Conservation (phyloP, 257 asterid genomes). For the Anisodus tanguticus region DNA sequence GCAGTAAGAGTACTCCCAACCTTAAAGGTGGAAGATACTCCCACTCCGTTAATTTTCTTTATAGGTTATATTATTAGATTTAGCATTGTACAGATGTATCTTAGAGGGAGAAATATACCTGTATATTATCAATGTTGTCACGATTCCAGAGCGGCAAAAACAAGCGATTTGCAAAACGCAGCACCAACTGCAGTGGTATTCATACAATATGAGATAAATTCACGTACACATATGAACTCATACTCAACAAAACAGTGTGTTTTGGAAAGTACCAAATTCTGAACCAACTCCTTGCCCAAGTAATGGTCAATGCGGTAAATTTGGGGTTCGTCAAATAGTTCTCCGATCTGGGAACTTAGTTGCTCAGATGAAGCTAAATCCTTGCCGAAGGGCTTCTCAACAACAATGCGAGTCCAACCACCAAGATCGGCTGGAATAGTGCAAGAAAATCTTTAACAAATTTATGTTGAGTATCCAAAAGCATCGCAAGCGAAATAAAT, state of each 20-base stretch:
- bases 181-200: conserved; percentile 79
- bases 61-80: background rate
- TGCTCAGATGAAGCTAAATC: conserved; percentile 96
- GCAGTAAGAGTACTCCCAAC: too few species aligned
- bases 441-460: conserved; percentile 29
- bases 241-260: conserved; percentile 13
- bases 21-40: too few species aligned
- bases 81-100: background rate
- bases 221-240: background rate
- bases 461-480: conserved; percentile 6
- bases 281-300: conserved; percentile 98
- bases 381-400: conserved; percentile 98
- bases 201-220: conserved; percentile 9
- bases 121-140: conserved; percentile 89
- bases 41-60: background rate
- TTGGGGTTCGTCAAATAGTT: conserved; percentile 85
- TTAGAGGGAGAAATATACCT: conserved; percentile 50
- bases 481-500: conserved; percentile 29
- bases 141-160: conserved; percentile 98
- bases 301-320: conserved; percentile 97
- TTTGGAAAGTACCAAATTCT: conserved; percentile 78
- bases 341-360: conserved; percentile 94
- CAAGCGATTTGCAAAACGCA: conserved; percentile 96
- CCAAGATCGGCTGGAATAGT: conserved; percentile 80
- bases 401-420: conserved; percentile 98